Base-by-base conservation (phyloP, 768 basidiomycete species). In the Suillus subalutaceus region DNA sequence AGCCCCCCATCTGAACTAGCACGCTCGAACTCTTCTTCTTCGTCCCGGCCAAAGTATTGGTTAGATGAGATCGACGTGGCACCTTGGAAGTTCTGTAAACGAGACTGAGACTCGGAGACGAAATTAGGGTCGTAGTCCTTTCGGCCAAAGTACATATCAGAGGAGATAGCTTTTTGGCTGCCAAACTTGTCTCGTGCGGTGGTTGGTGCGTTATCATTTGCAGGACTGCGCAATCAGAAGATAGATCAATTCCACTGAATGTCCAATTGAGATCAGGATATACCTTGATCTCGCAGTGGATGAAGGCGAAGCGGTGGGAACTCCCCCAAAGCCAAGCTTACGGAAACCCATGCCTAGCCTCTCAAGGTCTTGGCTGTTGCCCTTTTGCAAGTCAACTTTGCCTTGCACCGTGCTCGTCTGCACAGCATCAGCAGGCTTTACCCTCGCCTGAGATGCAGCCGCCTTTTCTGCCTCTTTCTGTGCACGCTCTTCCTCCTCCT, bases 121-220 rank as follows among this genome's bases (percentile, higher is more conserved):
- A 88, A 83, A 44, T 76, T 72, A 2, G 93, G 87, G 74, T 99
- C 96, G 79, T 97, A 98, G 26, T 88, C 77, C 59, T 92, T 91
- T 50, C 97, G 87, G 30, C 90, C 94, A 75, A 99, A 99, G 82
- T 91, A 98, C 93, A 96, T 95, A 74, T 99, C 97, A 4, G 95
- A 97, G 6, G 96, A 98, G 76, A 99, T 99, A 63, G 87, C 95
- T 75, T 98, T 99, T 76, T 99, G 97, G 66, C 73, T 77, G 2
- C 94, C 93, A 76, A 99, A 99, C 72, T 93, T 94, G 9, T 96
- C 91, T 65, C 96, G 88, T 1, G 97, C 97, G 20, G 86, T 87
- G 6, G 88, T 95, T 0, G 89, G 88, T 35, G 88, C 80, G 62
- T 92, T 88, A 61, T 89, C 90, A 6, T 57, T 75, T 2, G 69